Conservation (phyloP, 2,329 filamentous ascomycete species). For the Verticillium nubilum region DNA sequence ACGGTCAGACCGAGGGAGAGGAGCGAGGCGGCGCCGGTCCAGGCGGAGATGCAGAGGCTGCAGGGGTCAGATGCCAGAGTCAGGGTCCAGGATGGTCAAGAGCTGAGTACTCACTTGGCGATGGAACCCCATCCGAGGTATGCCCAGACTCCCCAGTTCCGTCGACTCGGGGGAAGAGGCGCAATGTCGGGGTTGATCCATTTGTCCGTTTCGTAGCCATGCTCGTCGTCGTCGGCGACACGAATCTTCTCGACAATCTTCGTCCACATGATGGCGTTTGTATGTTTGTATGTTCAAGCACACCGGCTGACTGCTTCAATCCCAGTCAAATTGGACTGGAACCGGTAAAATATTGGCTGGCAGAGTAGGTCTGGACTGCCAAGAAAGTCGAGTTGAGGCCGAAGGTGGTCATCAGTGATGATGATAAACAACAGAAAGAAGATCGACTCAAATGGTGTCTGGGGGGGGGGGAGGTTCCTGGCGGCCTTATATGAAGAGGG, state of each 20-base stretch:
- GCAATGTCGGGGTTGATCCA: slow-evolving; percentile 43
- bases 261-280: slow-evolving; percentile 2
- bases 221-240: slow-evolving; percentile 9
- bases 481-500: neutral
- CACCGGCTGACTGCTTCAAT: neutral
- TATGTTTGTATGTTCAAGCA: no score
- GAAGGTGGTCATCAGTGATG: neutral
- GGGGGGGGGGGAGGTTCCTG: neutral
- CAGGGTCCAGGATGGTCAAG: neutral
- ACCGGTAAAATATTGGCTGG: neutral
- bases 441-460: neutral
- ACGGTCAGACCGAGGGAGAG: slow-evolving; percentile 13
- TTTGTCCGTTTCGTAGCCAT: slow-evolving; percentile 31
- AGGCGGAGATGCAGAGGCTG: slow-evolving; percentile 13
- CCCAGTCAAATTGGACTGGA: neutral
- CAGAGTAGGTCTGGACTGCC: neutral
- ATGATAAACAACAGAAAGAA: neutral
- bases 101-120: slow-evolving; percentile 8
- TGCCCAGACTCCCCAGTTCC: slow-evolving; percentile 36
- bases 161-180: slow-evolving; percentile 33
- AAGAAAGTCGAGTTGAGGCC: neutral
- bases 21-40: slow-evolving; percentile 10
- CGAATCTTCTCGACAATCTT: slow-evolving; percentile 4
- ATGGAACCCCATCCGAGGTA: slow-evolving; percentile 14
- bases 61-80: neutral